Conservation (phyloP, 768 basidiomycete species). For the Leccinum incarnatum region DNA sequence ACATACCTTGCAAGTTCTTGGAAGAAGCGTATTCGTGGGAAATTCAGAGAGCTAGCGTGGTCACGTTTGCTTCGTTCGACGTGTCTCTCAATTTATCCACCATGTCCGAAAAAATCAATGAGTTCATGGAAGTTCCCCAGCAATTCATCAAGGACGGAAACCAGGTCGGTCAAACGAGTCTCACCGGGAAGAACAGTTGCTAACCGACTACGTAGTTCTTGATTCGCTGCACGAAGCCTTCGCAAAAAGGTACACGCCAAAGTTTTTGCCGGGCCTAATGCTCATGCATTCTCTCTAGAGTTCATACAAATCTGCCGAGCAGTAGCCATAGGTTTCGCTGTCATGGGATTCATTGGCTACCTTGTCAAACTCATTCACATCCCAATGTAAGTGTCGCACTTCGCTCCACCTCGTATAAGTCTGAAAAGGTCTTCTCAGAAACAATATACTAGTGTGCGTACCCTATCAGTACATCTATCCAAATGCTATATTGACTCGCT, state of each 20-base stretch:
- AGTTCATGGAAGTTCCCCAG: conserved; percentile 88
- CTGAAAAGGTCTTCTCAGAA: conserved; percentile 49
- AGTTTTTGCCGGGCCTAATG: background rate
- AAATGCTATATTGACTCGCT: conserved; percentile 25
- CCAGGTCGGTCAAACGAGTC: conserved; percentile 55
- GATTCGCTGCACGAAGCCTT: conserved; percentile 96
- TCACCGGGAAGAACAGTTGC: conserved; percentile 1
- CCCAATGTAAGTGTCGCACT: conserved; percentile 73
- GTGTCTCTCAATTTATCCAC: conserved; percentile 24
- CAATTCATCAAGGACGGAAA: conserved; percentile 92
- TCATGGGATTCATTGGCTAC: conserved; percentile 99
- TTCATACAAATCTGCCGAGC: conserved; percentile 94
- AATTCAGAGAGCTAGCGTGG: conserved; percentile 1
- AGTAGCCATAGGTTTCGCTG: conserved; percentile 94
- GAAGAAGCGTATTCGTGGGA: conserved; percentile 27
- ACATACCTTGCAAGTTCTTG: background rate
- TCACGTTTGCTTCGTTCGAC: conserved; percentile 29
- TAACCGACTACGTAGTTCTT: conserved; percentile 64
- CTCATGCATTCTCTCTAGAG: conserved; percentile 49
- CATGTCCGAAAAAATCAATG: conserved; percentile 91
- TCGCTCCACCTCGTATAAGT: background rate
- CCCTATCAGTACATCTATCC: background rate
- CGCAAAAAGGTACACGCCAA: conserved; percentile 70
- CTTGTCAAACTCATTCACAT: conserved; percentile 98
- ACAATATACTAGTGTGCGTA: conserved; percentile 96